phyloP scores from a whole-genome alignment of 495 filamentous ascomycete genomes.

The Haplographium delicatum region DNA sequence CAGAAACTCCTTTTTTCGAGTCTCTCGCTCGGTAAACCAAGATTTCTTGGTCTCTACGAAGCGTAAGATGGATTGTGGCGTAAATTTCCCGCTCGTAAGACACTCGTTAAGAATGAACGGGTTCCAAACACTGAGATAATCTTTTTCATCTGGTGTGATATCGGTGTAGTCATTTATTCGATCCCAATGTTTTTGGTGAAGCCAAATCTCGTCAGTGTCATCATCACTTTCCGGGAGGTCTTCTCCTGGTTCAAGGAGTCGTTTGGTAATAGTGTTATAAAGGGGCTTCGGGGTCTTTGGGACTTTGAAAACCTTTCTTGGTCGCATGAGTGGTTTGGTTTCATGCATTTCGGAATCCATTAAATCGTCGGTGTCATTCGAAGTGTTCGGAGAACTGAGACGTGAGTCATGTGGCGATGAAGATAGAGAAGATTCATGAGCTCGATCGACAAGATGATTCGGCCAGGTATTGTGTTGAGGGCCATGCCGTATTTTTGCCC shows the following conservation, averaged over 20 bases:
- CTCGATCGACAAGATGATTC: constrained; percentile 11
- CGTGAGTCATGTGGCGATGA: constrained; percentile 22
- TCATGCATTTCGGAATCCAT: constrained; percentile 15
- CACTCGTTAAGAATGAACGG: constrained; percentile 40
- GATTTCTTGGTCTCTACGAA: constrained; percentile 38
- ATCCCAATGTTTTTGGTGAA: constrained; percentile 47
- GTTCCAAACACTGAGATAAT: constrained; percentile 48
- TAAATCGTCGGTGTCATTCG: constrained; percentile 13
- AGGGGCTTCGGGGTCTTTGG: constrained; percentile 45
- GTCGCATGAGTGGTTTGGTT: constrained; percentile 15
- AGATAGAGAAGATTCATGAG: constrained; percentile 18
- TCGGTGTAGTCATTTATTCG: constrained; percentile 46
- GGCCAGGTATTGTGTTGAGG: constrained; percentile 31
- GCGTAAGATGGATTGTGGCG: constrained; percentile 37
- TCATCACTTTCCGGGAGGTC: constrained; percentile 34
- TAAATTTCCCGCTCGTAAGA: constrained; percentile 40
- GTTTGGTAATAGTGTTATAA: constrained; percentile 45
- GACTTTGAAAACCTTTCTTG: constrained; percentile 32
- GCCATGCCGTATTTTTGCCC: constrained; percentile 34
- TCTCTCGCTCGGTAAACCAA: constrained; percentile 37
- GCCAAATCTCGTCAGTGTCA: constrained; percentile 41
- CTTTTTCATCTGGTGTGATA: constrained; percentile 42
- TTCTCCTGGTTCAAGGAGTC: constrained; percentile 38
- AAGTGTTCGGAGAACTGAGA: constrained; percentile 28
- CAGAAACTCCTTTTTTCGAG: constrained; percentile 39